Percentiles rank a stretch among this genome's conserved stretches.
phyloP scores from a whole-genome alignment of 805 yeast species.

The Kodamaea fukazawae region DNA sequence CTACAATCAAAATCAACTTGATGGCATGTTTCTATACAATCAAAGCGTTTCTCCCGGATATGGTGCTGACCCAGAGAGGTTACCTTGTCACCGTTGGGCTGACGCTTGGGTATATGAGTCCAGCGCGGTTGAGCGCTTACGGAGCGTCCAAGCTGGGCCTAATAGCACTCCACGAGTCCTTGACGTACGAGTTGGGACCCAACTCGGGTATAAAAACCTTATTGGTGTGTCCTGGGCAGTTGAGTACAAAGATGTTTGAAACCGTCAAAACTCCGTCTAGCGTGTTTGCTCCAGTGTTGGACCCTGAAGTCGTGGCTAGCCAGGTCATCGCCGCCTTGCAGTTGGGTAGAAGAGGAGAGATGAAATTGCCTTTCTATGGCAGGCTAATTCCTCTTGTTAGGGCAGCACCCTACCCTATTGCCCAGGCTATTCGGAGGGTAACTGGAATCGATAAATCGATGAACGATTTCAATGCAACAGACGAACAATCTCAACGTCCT shows the following conservation, averaged over 20 bases:
- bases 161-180: conserved; percentile 78
- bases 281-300: conserved; percentile 78
- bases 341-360: conserved; percentile 63
- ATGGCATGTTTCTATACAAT: conserved; percentile 67
- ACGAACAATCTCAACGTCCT: too few species aligned
- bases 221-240: conserved; percentile 84
- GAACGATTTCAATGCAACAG: conserved; percentile 29
- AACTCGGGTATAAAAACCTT: conserved; percentile 63
- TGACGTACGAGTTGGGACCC: conserved; percentile 66
- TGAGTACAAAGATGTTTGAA: conserved; percentile 70
- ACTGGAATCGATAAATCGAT: conserved; percentile 68
- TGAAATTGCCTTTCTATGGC: conserved; percentile 75
- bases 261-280: conserved; percentile 72
- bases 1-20: conserved; percentile 64
- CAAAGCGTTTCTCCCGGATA: conserved; percentile 69
- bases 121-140: conserved; percentile 77
- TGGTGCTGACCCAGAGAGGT: conserved; percentile 63
- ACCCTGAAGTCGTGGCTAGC: conserved; percentile 63
- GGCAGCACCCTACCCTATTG: conserved; percentile 69
- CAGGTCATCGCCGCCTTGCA: conserved; percentile 54
- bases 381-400: conserved; percentile 69
- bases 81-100: conserved; percentile 80
- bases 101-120: conserved; percentile 79
- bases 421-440: conserved; percentile 48
- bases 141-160: conserved; percentile 91